These are phyloP conservation scores for Pelargonium myrrhifolium DNA, from an alignment of 441 rosid species.

Conservation along the genomic window DNA sequence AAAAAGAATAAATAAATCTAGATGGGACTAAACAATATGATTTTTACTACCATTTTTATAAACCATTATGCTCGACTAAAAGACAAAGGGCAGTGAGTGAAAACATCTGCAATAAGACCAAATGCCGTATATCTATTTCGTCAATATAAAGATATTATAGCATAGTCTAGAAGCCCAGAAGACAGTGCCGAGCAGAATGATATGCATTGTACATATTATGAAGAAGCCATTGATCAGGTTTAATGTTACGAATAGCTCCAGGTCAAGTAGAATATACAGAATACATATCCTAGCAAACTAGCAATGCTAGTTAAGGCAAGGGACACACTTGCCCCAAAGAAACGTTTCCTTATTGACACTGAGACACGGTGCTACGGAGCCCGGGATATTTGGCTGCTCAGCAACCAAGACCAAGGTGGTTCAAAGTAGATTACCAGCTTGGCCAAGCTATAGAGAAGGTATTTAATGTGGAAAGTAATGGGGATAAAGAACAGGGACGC, in stretches of 20 bases:
- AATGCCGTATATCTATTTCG: not conserved
- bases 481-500: no score
- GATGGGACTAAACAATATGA: no score
- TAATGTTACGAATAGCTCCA: not conserved
- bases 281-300: not conserved
- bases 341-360: no score
- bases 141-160: no score
- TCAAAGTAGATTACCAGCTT: not conserved
- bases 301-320: not conserved
- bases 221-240: no score
- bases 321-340: no score
- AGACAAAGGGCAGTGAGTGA: no score
- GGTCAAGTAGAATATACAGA: not conserved
- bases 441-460: no score
- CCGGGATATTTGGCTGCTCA: not conserved
- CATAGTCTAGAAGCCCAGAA: no score
- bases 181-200: no score
- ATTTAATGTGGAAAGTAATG: not conserved
- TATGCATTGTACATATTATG: not conserved
- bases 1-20: conserved; percentile 2
- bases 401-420: not conserved
- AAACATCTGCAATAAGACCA: not conserved
- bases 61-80: not conserved
- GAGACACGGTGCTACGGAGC: no score
- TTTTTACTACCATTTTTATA: no score